phyloP scores from a whole-genome alignment of 116 monocot genomes.

The Thalassia testudinum region DNA sequence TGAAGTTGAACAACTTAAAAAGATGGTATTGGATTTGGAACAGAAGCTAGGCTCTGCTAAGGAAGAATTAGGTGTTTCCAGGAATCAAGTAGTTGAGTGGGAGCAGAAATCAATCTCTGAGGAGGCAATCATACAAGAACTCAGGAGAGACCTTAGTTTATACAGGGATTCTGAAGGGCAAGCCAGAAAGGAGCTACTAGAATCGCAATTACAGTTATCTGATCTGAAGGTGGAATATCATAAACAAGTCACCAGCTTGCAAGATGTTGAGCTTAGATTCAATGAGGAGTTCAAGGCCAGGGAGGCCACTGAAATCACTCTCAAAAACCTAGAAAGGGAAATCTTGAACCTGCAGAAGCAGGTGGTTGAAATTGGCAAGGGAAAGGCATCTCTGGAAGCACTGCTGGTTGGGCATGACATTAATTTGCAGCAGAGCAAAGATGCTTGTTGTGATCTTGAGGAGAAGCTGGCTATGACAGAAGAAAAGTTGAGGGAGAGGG shows the following conservation, averaged over 20 bases:
- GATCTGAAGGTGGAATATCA: constrained; percentile 40
- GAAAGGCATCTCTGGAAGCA: constrained; percentile 45
- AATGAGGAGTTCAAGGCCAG: constrained; percentile 35
- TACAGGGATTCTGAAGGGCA: constrained; percentile 42
- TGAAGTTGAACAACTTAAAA: constrained; percentile 35
- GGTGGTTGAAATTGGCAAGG: constrained; percentile 23
- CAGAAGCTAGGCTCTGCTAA: constrained; percentile 20
- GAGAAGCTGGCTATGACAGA: constrained; percentile 38
- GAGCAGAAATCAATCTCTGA: constrained; percentile 38
- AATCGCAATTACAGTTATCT: constrained; percentile 37
- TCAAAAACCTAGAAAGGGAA: constrained; percentile 22
- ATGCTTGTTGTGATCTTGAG: constrained; percentile 24
- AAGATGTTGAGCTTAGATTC: constrained; percentile 39
- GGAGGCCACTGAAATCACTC: constrained; percentile 26
- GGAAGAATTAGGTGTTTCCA: constrained; percentile 20
- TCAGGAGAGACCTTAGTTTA: constrained; percentile 38
- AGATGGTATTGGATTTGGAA: constrained; percentile 17
- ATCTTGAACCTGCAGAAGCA: constrained; percentile 33
- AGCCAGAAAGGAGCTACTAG: constrained; percentile 30
- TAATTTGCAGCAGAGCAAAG: constrained; percentile 25
- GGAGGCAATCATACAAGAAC: constrained; percentile 24
- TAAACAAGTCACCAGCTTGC: constrained; percentile 26
- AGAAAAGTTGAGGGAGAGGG: constrained; percentile 33
- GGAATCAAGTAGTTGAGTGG: constrained; percentile 36
- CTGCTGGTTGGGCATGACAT: constrained; percentile 25